Evolutionary conservation across 202 grass and related monocot genomes (phyloP).

Genomic region (Musa balbisiana): DNA sequence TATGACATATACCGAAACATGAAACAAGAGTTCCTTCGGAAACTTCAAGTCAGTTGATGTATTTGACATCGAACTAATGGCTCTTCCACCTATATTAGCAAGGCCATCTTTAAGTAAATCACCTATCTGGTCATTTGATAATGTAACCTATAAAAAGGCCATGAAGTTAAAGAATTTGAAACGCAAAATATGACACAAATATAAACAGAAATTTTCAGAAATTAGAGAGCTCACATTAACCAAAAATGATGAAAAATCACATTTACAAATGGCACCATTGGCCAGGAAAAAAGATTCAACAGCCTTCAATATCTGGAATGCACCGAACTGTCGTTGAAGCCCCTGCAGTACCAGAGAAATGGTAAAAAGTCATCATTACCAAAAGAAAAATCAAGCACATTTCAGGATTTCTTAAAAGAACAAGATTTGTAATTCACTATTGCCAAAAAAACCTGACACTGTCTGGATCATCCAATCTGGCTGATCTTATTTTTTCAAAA

Average conservation of each 20-base stretch:
- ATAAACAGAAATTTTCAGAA: background rate
- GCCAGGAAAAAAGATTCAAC: conserved; percentile 59
- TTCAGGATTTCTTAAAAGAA: no score
- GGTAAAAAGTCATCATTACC: background rate
- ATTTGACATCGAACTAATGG: conserved; percentile 21
- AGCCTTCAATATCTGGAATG: conserved; percentile 80
- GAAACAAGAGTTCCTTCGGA: conserved; percentile 36
- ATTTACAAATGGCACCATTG: conserved; percentile 55
- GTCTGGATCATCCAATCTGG: no score
- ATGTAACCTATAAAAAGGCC: conserved; percentile 40
- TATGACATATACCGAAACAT: conserved; percentile 42
- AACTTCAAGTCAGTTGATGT: conserved; percentile 24
- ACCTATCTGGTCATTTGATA: conserved; percentile 49
- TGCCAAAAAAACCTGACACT: no score
- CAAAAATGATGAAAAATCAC: conserved; percentile 49
- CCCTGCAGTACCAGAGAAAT: conserved; percentile 43
- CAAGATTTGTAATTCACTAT: no score
- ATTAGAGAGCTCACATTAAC: conserved; percentile 54
- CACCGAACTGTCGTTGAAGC: conserved; percentile 37
- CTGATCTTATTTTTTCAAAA: background rate
- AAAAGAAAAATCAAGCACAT: background rate
- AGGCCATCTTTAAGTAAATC: conserved; percentile 19
- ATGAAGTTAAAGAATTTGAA: background rate
- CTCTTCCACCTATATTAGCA: conserved; percentile 15
- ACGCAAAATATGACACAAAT: background rate